Conservation (phyloP, 805 yeast species). For the Yarrowia yakushimensis region DNA sequence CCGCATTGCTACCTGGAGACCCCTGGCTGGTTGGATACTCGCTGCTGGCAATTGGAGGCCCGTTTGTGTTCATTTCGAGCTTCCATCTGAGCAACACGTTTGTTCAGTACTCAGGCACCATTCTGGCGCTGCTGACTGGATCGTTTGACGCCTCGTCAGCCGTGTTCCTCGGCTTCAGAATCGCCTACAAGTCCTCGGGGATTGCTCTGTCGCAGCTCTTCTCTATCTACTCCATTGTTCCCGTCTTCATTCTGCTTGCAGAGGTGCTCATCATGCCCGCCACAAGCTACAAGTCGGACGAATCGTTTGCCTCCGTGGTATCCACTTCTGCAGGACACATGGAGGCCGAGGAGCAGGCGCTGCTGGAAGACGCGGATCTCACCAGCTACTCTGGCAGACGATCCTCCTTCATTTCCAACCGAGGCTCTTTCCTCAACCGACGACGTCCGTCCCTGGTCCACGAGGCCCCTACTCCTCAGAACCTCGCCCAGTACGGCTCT, state of each 20-base stretch:
- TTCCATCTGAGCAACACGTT: slow-evolving; percentile 87
- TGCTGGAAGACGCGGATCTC: neutral
- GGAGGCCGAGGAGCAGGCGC: slow-evolving; percentile 16
- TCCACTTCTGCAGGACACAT: neutral
- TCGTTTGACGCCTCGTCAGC: slow-evolving; percentile 94
- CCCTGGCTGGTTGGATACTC: slow-evolving; percentile 73
- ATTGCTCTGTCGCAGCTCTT: slow-evolving; percentile 60
- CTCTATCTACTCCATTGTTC: slow-evolving; percentile 64
- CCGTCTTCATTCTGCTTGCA: slow-evolving; percentile 68
- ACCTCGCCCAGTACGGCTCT: slow-evolving; percentile 7
- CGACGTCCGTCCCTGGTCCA: neutral
- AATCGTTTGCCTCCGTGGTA: neutral
- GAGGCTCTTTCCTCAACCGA: neutral
- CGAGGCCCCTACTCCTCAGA: slow-evolving; percentile 28
- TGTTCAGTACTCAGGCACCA: slow-evolving; percentile 75
- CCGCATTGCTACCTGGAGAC: slow-evolving; percentile 45
- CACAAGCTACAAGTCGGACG: slow-evolving; percentile 48
- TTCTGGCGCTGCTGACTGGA: slow-evolving; percentile 83
- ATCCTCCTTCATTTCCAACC: neutral
- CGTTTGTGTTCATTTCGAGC: slow-evolving; percentile 84
- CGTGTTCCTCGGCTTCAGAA: slow-evolving; percentile 68
- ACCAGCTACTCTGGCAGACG: slow-evolving; percentile 1
- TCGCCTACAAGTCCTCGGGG: slow-evolving; percentile 50
- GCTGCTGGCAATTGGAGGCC: slow-evolving; percentile 83
- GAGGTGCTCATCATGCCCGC: slow-evolving; percentile 79